Evolutionary conservation across 441 rosid species (phyloP), one percentile per base, ranked within the genome.

Genomic region (Populus hybrid): DNA sequence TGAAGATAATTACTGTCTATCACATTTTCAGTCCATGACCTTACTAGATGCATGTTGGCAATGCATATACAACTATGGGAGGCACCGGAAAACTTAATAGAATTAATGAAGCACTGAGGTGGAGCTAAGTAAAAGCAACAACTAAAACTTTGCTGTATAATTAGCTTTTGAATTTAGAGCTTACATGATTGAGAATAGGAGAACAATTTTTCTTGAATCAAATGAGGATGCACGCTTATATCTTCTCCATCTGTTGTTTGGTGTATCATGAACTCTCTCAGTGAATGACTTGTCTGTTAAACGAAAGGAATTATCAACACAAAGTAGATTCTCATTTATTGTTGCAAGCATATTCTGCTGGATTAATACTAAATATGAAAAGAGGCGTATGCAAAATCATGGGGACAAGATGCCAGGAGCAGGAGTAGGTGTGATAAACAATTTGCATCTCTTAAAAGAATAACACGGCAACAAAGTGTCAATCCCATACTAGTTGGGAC

Each of bases 111-210:
- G 57, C 73, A 57, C 16, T 24, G 8, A 35, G 1, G 28, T 77
- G 63, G 18, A n/a, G 36, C 66, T 11, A 11, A 42, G 32, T 46
- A 74, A 65, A 21, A 10, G 50, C 16, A 40, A 10, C 74, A 24
- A 59, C 40, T 14, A 21, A 75, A 75, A 40, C 42, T 23, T 40
- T 40, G 4, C 30, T 26, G 72, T 61, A n/a, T 57, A 64, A 53
- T 74, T 79, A 74, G 46, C 66, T 70, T 36, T 67, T 50, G 77
- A 81, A 72, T 66, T 16, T 6, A 72, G 74, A 68, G 70, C 98
- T 95, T 91, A 95, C 99, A 95, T 68, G 86, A 93, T 81, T 73
- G 99, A 95, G 88, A 95, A 95, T 9, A 91, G 79, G 75, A 95
- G 82, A 88, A 95, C 99, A 65, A 95, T 75, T 78, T 91, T 93